Evolutionary conservation across 2,329 filamentous ascomycete species (phyloP).

Genomic region (Sporothrix humicola): DNA sequence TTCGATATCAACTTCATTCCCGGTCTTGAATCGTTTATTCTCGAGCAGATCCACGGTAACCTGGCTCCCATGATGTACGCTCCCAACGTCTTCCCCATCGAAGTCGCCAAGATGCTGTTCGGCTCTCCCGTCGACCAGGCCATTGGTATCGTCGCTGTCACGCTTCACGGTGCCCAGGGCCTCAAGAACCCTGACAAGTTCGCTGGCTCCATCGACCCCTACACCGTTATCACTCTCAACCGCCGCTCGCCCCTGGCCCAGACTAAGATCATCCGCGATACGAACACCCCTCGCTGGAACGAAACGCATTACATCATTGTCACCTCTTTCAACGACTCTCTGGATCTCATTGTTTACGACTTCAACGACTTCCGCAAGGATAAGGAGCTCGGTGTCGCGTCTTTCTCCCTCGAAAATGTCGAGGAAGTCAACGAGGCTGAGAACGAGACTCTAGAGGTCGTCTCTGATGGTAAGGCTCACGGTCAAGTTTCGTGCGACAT

Average conservation of each 20-base stretch:
- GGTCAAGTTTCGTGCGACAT: conserved; percentile 82
- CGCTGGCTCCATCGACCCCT: conserved; percentile 88
- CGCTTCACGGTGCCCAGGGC: conserved; percentile 86
- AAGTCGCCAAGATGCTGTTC: conserved; percentile 97
- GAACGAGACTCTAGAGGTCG: conserved; percentile 82
- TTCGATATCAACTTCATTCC: conserved; percentile 99
- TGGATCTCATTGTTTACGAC: conserved; percentile 86
- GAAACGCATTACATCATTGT: conserved; percentile 96
- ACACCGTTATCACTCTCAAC: conserved; percentile 84
- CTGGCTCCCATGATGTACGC: conserved; percentile 97
- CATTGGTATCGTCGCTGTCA: conserved; percentile 90
- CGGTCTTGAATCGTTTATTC: conserved; percentile 89
- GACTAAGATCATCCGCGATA: conserved; percentile 87
- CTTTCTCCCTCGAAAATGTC: conserved; percentile 82
- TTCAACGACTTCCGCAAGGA: conserved; percentile 97
- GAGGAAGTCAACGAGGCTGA: conserved; percentile 79
- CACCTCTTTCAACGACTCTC: conserved; percentile 83
- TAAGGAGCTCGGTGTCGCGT: conserved; percentile 88
- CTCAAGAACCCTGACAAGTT: conserved; percentile 97
- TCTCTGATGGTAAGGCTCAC: conserved; percentile 81
- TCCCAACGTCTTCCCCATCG: conserved; percentile 96
- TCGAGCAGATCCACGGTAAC: conserved; percentile 94
- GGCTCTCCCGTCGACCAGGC: conserved; percentile 94
- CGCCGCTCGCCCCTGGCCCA: conserved; percentile 78
- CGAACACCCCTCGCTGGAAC: conserved; percentile 88